A percentile compares a stretch with the other conserved stretches of the same genome.
These are phyloP conservation scores for Geotrichum cucujoidarum DNA, from an alignment of 1,139 yeast genomes.

Conservation along the genomic window DNA sequence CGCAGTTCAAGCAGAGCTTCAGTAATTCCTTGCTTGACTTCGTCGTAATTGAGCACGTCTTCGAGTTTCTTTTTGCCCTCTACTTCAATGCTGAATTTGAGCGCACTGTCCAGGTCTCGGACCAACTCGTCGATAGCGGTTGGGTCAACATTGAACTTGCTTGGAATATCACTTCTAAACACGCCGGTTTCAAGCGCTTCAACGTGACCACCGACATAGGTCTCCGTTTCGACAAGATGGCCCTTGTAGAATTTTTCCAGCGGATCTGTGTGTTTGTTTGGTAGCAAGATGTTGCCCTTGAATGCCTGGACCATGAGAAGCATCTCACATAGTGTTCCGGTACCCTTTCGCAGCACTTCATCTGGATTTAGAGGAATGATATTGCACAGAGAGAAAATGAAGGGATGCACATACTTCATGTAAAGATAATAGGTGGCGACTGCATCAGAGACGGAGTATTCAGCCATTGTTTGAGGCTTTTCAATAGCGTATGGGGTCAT, in stretches of 20 bases:
- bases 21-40: constrained; percentile 57
- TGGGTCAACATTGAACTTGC: constrained; percentile 73
- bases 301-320: constrained; percentile 95
- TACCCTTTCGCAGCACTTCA: constrained; percentile 92
- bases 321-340: constrained; percentile 99
- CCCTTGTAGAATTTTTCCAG: constrained; percentile 91
- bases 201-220: constrained; percentile 98
- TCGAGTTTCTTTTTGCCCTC: constrained; percentile 69
- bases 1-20: constrained; percentile 53
- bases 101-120: constrained; percentile 65
- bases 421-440: constrained; percentile 96
- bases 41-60: constrained; percentile 77
- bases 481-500: constrained; percentile 98
- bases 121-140: constrained; percentile 76
- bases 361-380: constrained; percentile 96
- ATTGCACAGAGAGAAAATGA: constrained; percentile 90
- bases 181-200: constrained; percentile 98
- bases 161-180: constrained; percentile 80
- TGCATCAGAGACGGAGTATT: constrained; percentile 98
- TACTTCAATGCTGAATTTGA: constrained; percentile 77
- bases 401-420: constrained; percentile 96
- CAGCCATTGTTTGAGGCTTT: constrained; percentile 86
- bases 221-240: constrained; percentile 88
- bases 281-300: constrained; percentile 66
- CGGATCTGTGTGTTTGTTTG: constrained; percentile 92